These are phyloP conservation scores for Gastrolobium villosum DNA, from an alignment of 306 rosid genomes.

Conservation along the genomic window DNA sequence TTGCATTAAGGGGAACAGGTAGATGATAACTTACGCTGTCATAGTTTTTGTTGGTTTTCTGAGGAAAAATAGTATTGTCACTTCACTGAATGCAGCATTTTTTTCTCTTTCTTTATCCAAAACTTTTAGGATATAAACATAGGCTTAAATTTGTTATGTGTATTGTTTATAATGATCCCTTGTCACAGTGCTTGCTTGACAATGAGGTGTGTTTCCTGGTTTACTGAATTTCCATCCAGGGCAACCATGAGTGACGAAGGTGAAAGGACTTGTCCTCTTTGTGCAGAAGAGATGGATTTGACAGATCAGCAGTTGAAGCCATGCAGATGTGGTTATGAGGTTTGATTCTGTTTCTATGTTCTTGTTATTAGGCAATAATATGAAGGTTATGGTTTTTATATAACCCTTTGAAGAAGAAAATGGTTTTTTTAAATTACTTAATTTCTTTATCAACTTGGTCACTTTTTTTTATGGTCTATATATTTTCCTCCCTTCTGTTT, in stretches of 20 bases:
- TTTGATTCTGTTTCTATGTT: conserved; percentile 43
- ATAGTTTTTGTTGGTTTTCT: not conserved
- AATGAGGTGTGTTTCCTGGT: conserved; percentile 25
- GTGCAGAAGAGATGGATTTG: conserved; percentile 99
- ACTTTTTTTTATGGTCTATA: not conserved
- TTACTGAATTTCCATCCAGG: conserved; percentile 35
- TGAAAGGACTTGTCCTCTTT: conserved; percentile 97
- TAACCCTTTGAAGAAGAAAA: conserved; percentile 6
- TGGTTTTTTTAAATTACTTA: not conserved
- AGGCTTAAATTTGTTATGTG: conserved; percentile 2
- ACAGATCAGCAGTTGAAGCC: conserved; percentile 99
- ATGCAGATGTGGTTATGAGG: conserved; percentile 97
- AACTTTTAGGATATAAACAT: not conserved
- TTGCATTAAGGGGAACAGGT: not conserved
- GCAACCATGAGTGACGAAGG: conserved; percentile 97
- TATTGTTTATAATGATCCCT: conserved; percentile 11
- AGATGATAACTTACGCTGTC: not conserved
- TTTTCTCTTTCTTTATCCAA: not conserved
- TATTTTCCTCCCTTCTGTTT: conserved; percentile 11
- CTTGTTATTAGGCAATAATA: conserved; percentile 18
- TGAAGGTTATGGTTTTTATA: conserved; percentile 36
- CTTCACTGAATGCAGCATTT: conserved; percentile 13
- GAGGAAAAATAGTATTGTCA: not conserved
- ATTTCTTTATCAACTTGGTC: not conserved
- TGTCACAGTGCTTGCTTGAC: not conserved